Evolutionary conservation across 2,329 filamentous ascomycete genomes (phyloP), one percentile per base, ranked within the genome.

Genomic region (Claviceps sorghi): DNA sequence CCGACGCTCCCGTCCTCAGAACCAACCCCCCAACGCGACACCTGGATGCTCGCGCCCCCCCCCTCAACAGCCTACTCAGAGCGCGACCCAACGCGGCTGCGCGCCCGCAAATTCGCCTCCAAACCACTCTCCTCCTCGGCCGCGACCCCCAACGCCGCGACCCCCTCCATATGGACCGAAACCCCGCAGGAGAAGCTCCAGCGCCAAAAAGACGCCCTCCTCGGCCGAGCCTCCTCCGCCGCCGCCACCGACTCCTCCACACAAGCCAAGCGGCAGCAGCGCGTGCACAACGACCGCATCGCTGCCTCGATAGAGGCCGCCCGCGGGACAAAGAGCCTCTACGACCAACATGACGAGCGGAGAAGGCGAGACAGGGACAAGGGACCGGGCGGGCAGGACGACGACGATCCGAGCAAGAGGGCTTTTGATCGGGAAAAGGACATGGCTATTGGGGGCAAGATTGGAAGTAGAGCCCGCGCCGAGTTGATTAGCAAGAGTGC

Each of bases 341-440:
- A 79, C 57, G 78, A 82, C 29, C 73, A 81, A 57, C 78, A 83
- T 59, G 72, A 72, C 41, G 38, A 60, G 29, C 58, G 52, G 22
- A 57, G 64, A 58, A 54, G 67, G 63, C 62, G 57, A 61, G 45
- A 69, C 69, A 55, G 68, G 64, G 9, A 72, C 76, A 56, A 80
- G 87, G 56, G 69, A 64, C 7, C 72, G 77, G 38, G 38, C 19
- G 38, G 19, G 38, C 17, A 41, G 17, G 22, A 96, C 57, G 87
- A 93, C 21, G 91, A 96, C 67, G 90, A 97, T 64, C 91, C 93
- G 0, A 95, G 88, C 66, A 84, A 86, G 67, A 76, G 91, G 55
- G 84, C 80, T 0, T 97, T 97, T 68, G 88, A 96, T 69, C 78
- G 82, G 56, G 88, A 96, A 66, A 97, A 96, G 71, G 93, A 97